Percentiles rank a stretch among this genome's conserved stretches.
Conservation (phyloP, 2,329 filamentous ascomycete species). For the Aaosphaeria arxii region DNA sequence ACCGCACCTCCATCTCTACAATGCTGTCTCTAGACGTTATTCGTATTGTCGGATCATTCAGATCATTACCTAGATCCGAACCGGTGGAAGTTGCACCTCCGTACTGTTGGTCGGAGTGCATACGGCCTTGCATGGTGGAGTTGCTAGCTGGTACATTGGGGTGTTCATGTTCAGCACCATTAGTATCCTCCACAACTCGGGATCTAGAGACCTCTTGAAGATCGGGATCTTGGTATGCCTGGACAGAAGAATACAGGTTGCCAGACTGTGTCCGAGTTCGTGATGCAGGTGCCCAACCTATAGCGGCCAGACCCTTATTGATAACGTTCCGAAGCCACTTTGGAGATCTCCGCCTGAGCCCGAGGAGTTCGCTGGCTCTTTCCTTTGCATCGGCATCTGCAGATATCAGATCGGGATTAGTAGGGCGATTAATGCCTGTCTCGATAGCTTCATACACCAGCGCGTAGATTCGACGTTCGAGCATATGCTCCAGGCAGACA, state of each 20-base stretch:
- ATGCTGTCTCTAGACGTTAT: conserved; percentile 37
- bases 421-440: conserved; percentile 22
- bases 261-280: conserved; percentile 2
- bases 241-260: not conserved
- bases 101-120: not conserved
- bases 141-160: not conserved
- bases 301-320: conserved; percentile 16
- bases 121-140: not conserved
- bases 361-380: conserved; percentile 18
- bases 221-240: not conserved
- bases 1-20: conserved; percentile 38
- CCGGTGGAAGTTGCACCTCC: conserved; percentile 12
- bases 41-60: conserved; percentile 35
- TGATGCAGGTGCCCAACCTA: conserved; percentile 19
- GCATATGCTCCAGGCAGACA: conserved; percentile 20
- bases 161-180: too few relatives aligned
- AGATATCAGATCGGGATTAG: conserved; percentile 25
- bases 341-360: conserved; percentile 20
- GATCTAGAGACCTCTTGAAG: not conserved
- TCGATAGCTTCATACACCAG: conserved; percentile 28
- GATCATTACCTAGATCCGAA: conserved; percentile 20
- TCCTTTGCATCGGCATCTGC: conserved; percentile 19
- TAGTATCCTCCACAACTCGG: not conserved
- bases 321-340: conserved; percentile 16
- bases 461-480: conserved; percentile 24